phyloP scores from a whole-genome alignment of 2,329 filamentous ascomycete genomes.

The Epicoccum nigrum region DNA sequence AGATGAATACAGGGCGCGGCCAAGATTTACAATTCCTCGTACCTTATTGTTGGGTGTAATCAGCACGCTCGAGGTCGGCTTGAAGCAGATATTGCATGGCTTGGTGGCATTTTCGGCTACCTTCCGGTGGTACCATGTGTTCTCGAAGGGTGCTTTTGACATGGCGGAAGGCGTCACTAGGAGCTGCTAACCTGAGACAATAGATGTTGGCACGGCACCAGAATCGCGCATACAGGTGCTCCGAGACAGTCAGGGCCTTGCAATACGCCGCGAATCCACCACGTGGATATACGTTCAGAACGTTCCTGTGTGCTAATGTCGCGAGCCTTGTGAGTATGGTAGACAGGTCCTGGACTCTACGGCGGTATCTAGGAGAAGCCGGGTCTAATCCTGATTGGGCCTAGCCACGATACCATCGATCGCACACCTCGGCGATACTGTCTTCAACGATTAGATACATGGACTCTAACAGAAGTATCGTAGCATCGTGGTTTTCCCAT shows the following conservation, averaged over 20 bases:
- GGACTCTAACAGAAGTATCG: neutral
- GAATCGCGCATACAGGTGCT: neutral
- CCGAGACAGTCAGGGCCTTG: neutral
- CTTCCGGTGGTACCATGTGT: constrained; percentile 82
- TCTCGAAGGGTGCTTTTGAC: constrained; percentile 59
- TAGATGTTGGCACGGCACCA: neutral
- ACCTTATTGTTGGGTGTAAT: constrained; percentile 92
- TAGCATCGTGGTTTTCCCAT: no score
- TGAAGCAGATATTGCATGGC: constrained; percentile 90
- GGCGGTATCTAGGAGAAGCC: neutral
- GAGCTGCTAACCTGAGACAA: neutral
- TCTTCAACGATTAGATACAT: no score
- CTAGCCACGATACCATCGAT: neutral
- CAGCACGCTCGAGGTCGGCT: constrained; percentile 82
- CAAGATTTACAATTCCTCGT: constrained; percentile 21
- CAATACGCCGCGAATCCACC: neutral
- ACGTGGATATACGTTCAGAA: neutral
- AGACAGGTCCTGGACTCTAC: neutral
- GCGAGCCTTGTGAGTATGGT: neutral
- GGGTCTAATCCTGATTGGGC: neutral
- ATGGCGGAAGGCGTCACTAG: neutral
- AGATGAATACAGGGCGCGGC: neutral
- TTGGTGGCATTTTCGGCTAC: constrained; percentile 85
- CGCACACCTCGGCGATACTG: no score
- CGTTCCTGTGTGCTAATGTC: neutral